phyloP scores from a whole-genome alignment of 2,329 filamentous ascomycete species.

The Colletotrichum musicola region DNA sequence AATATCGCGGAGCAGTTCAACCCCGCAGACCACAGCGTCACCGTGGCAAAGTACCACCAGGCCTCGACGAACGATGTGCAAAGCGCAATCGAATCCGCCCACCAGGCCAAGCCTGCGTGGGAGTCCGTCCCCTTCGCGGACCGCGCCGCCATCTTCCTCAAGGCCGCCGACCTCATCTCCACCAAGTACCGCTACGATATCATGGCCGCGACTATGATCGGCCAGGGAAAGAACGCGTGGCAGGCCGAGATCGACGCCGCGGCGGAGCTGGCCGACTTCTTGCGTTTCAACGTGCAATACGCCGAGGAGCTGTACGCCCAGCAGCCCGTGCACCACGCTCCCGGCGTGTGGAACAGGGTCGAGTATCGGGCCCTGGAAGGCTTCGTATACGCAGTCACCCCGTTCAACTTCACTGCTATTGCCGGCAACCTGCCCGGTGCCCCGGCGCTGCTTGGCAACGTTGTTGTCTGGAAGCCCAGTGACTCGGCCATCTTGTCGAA shows the following conservation, averaged over 20 bases:
- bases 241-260: slow-evolving; percentile 99
- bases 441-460: slow-evolving; percentile 91
- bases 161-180: slow-evolving; percentile 90
- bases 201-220: slow-evolving; percentile 95
- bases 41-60: slow-evolving; percentile 86
- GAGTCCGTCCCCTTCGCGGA: slow-evolving; percentile 89
- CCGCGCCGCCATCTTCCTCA: slow-evolving; percentile 92
- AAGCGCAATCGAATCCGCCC: slow-evolving; percentile 83
- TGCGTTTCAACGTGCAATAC: slow-evolving; percentile 94
- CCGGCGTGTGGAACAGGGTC: slow-evolving; percentile 90
- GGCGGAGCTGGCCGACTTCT: slow-evolving; percentile 91
- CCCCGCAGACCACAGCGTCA: slow-evolving; percentile 82
- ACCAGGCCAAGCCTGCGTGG: slow-evolving; percentile 89
- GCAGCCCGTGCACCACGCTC: slow-evolving; percentile 86
- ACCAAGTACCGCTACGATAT: slow-evolving; percentile 97
- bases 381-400: slow-evolving; percentile 93
- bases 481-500: slow-evolving; percentile 90
- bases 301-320: slow-evolving; percentile 90
- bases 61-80: slow-evolving; percentile 82
- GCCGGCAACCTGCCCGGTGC: slow-evolving; percentile 87
- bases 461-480: slow-evolving; percentile 97
- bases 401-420: slow-evolving; percentile 98
- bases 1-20: slow-evolving; percentile 80
- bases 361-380: slow-evolving; percentile 93
- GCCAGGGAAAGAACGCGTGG: slow-evolving; percentile 98